phyloP scores from a whole-genome alignment of 2,329 filamentous ascomycete species.

The Monosporascus cannonballus region DNA sequence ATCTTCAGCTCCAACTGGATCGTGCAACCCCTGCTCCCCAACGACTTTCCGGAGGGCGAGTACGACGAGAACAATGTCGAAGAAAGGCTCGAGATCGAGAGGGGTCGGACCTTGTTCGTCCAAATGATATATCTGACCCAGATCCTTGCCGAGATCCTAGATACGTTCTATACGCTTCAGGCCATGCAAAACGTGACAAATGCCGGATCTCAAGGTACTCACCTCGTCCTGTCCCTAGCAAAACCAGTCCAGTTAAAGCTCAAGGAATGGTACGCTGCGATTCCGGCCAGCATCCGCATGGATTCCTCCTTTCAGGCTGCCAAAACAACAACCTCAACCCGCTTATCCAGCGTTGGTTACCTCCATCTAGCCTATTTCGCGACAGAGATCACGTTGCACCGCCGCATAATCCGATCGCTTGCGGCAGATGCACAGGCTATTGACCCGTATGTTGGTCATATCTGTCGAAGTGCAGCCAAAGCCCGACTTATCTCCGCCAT shows the following conservation, averaged over 20 bases:
- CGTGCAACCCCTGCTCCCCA: slow-evolving; percentile 48
- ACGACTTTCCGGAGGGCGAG: slow-evolving; percentile 61
- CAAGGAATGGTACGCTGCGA: slow-evolving; percentile 71
- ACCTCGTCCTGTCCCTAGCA: slow-evolving; percentile 66
- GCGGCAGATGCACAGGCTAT: slow-evolving; percentile 39
- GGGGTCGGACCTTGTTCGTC: slow-evolving; percentile 63
- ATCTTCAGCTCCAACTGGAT: slow-evolving; percentile 56
- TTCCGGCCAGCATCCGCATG: slow-evolving; percentile 62
- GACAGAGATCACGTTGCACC: slow-evolving; percentile 87
- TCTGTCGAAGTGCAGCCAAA: slow-evolving; percentile 89
- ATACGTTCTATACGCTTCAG: slow-evolving; percentile 75
- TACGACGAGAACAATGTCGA: slow-evolving; percentile 56
- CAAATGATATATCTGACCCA: slow-evolving; percentile 71
- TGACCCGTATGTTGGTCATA: slow-evolving; percentile 81
- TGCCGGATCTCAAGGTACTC: slow-evolving; percentile 63
- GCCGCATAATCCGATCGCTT: slow-evolving; percentile 82
- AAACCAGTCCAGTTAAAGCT: slow-evolving; percentile 79
- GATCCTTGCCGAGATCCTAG: slow-evolving; percentile 73
- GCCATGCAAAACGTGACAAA: slow-evolving; percentile 64
- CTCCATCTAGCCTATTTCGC: slow-evolving; percentile 91
- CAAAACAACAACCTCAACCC: slow-evolving; percentile 32
- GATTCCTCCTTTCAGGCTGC: slow-evolving; percentile 47
- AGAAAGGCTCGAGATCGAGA: slow-evolving; percentile 59
- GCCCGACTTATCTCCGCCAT: slow-evolving; percentile 91
- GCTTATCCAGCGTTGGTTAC: slow-evolving; percentile 62